Evolutionary conservation across 2,329 filamentous ascomycete genomes (phyloP).

Genomic region (Ophiocordyceps robertsii): DNA sequence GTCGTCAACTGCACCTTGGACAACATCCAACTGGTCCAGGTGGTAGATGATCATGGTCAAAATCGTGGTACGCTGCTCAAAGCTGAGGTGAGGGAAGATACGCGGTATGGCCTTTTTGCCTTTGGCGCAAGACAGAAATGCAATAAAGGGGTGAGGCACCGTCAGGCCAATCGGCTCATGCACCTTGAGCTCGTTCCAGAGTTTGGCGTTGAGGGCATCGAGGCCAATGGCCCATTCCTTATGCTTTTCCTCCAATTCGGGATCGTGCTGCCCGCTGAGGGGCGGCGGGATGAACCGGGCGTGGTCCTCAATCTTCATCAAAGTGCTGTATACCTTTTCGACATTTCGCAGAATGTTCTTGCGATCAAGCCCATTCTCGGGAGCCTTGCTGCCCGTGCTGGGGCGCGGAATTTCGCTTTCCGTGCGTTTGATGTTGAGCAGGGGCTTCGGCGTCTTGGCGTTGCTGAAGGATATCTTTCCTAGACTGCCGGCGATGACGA

Average conservation of each 20-base stretch:
- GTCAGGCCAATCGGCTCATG: conserved; percentile 77
- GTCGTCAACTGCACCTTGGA: conserved; percentile 64
- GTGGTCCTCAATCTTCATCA: conserved; percentile 93
- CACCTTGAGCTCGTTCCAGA: conserved; percentile 83
- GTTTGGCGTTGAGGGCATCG: conserved; percentile 58
- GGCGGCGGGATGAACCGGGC: conserved; percentile 61
- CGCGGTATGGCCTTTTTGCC: conserved; percentile 93
- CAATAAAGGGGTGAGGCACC: conserved; percentile 83
- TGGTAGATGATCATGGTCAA: conserved; percentile 93
- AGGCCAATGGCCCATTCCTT: conserved; percentile 54
- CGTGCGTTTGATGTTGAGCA: conserved; percentile 86
- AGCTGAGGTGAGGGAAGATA: conserved; percentile 84
- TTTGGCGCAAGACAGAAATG: conserved; percentile 86
- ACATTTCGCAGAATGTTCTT: conserved; percentile 78
- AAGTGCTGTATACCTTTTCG: conserved; percentile 71
- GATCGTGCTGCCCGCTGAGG: conserved; percentile 42
- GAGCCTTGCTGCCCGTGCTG: conserved; percentile 29
- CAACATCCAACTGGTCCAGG: conserved; percentile 82
- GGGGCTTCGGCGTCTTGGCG: conserved; percentile 87
- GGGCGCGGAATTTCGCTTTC: conserved; percentile 51
- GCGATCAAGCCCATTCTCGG: conserved; percentile 49
- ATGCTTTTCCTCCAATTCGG: conserved; percentile 58
- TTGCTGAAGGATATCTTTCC: conserved; percentile 99
- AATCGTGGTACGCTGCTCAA: conserved; percentile 87
- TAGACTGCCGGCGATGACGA: conserved; percentile 89